Base-by-base conservation (phyloP, 2,329 filamentous ascomycete species). In the Catunica adiposa region DNA sequence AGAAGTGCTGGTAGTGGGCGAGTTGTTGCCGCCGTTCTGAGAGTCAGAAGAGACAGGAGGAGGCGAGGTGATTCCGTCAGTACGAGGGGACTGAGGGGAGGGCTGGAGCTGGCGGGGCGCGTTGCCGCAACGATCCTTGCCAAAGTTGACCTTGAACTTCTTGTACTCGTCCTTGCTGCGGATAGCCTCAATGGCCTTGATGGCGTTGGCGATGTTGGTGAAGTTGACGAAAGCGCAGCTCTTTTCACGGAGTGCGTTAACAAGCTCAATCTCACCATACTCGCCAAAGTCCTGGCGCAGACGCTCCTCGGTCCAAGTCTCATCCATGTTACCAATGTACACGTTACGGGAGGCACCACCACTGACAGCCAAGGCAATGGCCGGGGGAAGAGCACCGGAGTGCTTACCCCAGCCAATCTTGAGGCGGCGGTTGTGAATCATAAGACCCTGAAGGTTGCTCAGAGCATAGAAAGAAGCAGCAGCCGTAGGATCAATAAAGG, bases 351-450 rank as follows among this genome's bases (percentile, higher is more conserved):
- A 97, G 54, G 92, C 92, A 64, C 92, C 92, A 54, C 90, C 92
- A 62, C 89, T 96, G 54, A 98, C 92, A 50, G 92, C 92, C 61
- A 98, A 74, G 20, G 92, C 90, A 66, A 98, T 97, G 6, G 92
- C 92, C 20, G 92, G 89, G 40, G 92, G 92, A 25, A 98, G 80
- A 62, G 89, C 90, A 59, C 92, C 92, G 3, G 92, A 98, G 70
- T 98, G 92, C 76, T 98, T 98, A 61, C 92, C 92, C 92, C 92
- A 98, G 61, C 92, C 92, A 67, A 98, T 96, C 78, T 98, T 98
- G 62, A 98, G 75, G 54, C 92, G 83, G 61, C 92, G 82, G 71
- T 98, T 98, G 73, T 98, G 92, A 64, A 98, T 98, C 92, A 98
- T 98, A 61, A 98, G 73, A 23, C 92, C 92, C 67, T 98, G 92